Percentiles rank a stretch among this genome's conserved stretches.
phyloP scores from a whole-genome alignment of 2,329 filamentous ascomycete genomes.

The Cyphellophora attinorum region DNA sequence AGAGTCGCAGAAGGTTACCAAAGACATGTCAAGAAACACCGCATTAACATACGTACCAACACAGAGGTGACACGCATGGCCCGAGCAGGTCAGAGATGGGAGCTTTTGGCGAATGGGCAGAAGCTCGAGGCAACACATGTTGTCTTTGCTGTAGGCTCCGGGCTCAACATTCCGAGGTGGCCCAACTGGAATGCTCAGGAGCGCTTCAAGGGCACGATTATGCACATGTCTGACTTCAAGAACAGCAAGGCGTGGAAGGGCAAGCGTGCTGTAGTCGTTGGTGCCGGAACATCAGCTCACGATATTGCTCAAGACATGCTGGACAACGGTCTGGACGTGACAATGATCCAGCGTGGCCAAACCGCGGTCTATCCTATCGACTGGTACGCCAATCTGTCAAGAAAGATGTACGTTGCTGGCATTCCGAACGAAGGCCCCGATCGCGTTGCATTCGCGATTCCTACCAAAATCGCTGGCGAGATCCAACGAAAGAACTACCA shows the following conservation, averaged over 20 bases:
- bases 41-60: slow-evolving; percentile 25
- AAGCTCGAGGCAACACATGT: slow-evolving; percentile 20
- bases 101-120: slow-evolving; percentile 4
- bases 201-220: slow-evolving; percentile 26
- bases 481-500: slow-evolving; percentile 4
- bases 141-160: slow-evolving; percentile 24
- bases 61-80: slow-evolving; percentile 23
- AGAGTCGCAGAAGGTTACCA: slow-evolving; percentile 15
- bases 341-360: slow-evolving; percentile 43
- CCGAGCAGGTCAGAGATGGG: slow-evolving; percentile 24
- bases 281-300: slow-evolving; percentile 40
- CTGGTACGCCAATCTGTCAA: slow-evolving; percentile 19
- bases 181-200: slow-evolving; percentile 18
- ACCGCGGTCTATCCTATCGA: slow-evolving; percentile 24
- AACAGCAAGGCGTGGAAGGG: slow-evolving; percentile 25
- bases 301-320: slow-evolving; percentile 43
- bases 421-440: slow-evolving; percentile 17
- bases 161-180: slow-evolving; percentile 21
- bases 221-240: slow-evolving; percentile 27
- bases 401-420: slow-evolving; percentile 11
- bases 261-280: slow-evolving; percentile 40
- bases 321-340: slow-evolving; percentile 40
- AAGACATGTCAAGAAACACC: slow-evolving; percentile 17
- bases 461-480: slow-evolving; percentile 20
- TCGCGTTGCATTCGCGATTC: slow-evolving; percentile 18